These are phyloP conservation scores for Jatropha multifida DNA, from an alignment of 441 rosid species.

Conservation along the genomic window DNA sequence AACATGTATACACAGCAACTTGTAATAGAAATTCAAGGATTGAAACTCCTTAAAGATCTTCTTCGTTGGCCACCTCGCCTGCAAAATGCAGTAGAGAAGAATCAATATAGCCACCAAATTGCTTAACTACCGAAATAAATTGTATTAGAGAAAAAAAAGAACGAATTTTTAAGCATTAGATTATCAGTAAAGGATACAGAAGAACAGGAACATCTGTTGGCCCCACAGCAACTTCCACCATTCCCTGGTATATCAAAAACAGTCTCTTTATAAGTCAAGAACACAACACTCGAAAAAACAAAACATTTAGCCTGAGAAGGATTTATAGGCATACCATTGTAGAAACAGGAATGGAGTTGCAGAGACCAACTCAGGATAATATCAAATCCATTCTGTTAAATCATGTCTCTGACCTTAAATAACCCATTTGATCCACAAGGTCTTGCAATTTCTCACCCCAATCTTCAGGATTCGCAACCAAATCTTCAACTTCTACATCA, in stretches of 20 bases:
- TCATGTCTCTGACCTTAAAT: slow-evolving; percentile 51
- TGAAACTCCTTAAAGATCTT: not conserved
- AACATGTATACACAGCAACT: not conserved
- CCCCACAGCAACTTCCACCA: slow-evolving; percentile 39
- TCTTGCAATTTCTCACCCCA: slow-evolving; percentile 51
- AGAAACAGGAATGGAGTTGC: slow-evolving; percentile 32
- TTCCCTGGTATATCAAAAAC: slow-evolving; percentile 28
- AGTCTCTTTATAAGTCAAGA: slow-evolving; percentile 16
- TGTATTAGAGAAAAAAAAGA: not conserved
- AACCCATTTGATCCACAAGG: slow-evolving; percentile 67
- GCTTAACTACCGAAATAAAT: not conserved
- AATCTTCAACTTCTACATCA: slow-evolving; percentile 55
- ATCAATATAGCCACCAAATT: slow-evolving; percentile 7
- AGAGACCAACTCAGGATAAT: slow-evolving; percentile 33
- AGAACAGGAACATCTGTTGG: slow-evolving; percentile 32
- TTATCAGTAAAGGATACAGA: slow-evolving; percentile 33
- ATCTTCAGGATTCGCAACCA: slow-evolving; percentile 37
- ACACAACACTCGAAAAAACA: not conserved
- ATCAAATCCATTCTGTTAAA: slow-evolving; percentile 15
- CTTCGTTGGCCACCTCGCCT: slow-evolving; percentile 18
- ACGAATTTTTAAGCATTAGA: not conserved
- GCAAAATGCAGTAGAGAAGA: slow-evolving; percentile 19
- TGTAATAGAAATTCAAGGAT: not conserved
- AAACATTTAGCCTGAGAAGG: slow-evolving; percentile 3
- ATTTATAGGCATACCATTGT: slow-evolving; percentile 26